Evolutionary conservation across 1,139 yeast genomes (phyloP).

Genomic region (Torulaspora pretoriensis): DNA sequence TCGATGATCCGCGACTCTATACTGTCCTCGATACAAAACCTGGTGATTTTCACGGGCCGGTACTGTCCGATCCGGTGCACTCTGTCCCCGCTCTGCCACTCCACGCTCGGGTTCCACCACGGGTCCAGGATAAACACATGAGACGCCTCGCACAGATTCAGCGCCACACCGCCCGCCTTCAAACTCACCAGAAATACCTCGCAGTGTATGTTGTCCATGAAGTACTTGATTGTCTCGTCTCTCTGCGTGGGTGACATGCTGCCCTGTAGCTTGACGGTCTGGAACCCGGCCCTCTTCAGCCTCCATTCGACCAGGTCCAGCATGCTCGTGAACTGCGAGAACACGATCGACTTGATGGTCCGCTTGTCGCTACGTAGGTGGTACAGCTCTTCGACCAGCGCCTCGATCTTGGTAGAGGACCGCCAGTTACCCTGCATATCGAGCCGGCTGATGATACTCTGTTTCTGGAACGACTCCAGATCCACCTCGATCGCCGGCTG

Average conservation of each 20-base stretch:
- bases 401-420: conserved; percentile 94
- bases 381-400: conserved; percentile 87
- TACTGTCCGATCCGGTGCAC: conserved; percentile 96
- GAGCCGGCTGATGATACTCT: conserved; percentile 84
- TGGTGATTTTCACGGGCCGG: conserved; percentile 88
- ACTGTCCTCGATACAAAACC: conserved; percentile 92
- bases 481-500: conserved; percentile 82
- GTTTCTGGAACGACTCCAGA: conserved; percentile 57
- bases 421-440: conserved; percentile 85
- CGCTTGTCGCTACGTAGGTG: conserved; percentile 78
- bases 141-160: conserved; percentile 92
- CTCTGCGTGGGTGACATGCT: conserved; percentile 95
- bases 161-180: conserved; percentile 98
- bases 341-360: conserved; percentile 91
- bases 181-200: conserved; percentile 91
- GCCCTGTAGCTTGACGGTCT: conserved; percentile 90
- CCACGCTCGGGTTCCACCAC: conserved; percentile 99
- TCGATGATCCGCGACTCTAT: conserved; percentile 95
- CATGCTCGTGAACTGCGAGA: conserved; percentile 96
- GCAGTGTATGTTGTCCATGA: conserved; percentile 86
- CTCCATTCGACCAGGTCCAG: conserved; percentile 94
- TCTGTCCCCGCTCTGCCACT: conserved; percentile 97
- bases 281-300: conserved; percentile 85
- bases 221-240: conserved; percentile 82
- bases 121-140: conserved; percentile 94